Base-by-base conservation (phyloP, 345 rosid species). In the thale cress (Arabidopsis thaliana) region DNA sequence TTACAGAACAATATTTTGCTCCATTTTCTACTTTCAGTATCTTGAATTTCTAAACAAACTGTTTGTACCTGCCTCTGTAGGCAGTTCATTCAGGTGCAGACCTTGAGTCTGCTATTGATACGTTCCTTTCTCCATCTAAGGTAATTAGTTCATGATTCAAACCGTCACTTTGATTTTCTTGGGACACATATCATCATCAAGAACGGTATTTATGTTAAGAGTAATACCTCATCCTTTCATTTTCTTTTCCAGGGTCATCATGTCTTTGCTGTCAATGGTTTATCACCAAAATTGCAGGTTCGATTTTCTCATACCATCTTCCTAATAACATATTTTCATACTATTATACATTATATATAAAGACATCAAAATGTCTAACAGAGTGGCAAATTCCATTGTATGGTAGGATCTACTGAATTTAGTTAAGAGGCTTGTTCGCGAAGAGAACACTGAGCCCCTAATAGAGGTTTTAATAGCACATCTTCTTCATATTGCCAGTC, bases 41-140 rank as follows among this genome's bases (percentile, higher is more conserved):
- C 41, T 59, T 51, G 49, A 65, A 16, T 36, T 65, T 57, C 59
- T 71, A 61, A 69, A 60, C 41, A 24, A 33, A 25, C 4, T 42
- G 9, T 69, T 37, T 63, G 20, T 52, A 16, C 46, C 44, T 69
- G 38, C 24, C 65, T 46, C 57, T 80, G 78, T 73, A 95, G 99
- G 97, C 97, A 24, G 99, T 95, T 77, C 99, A 95, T 85, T 95
- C 97, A 46, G 99, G 99, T 83, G 99, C 97, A 64, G 97, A 95
- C 85, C 96, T 95, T 38, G 99, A 92, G 79, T 89, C 99, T 82
- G 93, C 99, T 67, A 82, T 92, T 77, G 73, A 90, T 55, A 90
- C 85, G 78, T 90, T 57, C 58, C 64, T 72, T 53, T 69, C 75
- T 65, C 63, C 75, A 30, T 32, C 67, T 30, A 77, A 71, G 81